Percentiles rank a stretch among this genome's conserved stretches.
These are phyloP conservation scores for Aspergillus conjunctus DNA, from an alignment of 495 filamentous ascomycete species.

Conservation along the genomic window DNA sequence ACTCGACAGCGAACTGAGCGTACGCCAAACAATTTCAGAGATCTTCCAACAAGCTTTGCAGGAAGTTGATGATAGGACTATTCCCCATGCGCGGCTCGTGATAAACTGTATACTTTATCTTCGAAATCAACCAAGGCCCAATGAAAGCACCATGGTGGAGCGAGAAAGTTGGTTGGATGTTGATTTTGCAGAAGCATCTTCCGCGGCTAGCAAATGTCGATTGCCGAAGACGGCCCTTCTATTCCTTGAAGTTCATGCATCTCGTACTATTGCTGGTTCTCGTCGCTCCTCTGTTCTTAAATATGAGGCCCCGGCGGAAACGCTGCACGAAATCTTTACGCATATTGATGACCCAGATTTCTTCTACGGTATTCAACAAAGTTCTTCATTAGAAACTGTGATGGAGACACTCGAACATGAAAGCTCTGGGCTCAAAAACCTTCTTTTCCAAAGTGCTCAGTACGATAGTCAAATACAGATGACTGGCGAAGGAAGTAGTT, in stretches of 20 bases:
- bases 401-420: slow-evolving; percentile 89
- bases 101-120: slow-evolving; percentile 86
- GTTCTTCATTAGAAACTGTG: slow-evolving; percentile 71
- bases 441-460: slow-evolving; percentile 89
- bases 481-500: slow-evolving; percentile 50
- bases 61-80: slow-evolving; percentile 35
- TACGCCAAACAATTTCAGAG: slow-evolving; percentile 46
- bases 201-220: slow-evolving; percentile 76
- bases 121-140: slow-evolving; percentile 72
- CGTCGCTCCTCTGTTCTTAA: slow-evolving; percentile 67
- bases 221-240: slow-evolving; percentile 86
- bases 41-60: slow-evolving; percentile 41
- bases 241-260: slow-evolving; percentile 72
- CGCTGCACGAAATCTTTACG: slow-evolving; percentile 79
- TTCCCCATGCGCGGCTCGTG: slow-evolving; percentile 60
- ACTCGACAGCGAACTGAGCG: slow-evolving; percentile 30
- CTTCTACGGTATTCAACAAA: slow-evolving; percentile 90
- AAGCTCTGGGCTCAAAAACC: slow-evolving; percentile 79
- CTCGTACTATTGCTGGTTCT: slow-evolving; percentile 56
- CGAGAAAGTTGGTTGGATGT: slow-evolving; percentile 84
- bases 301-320: slow-evolving; percentile 60
- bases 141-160: slow-evolving; percentile 75
- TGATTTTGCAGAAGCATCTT: slow-evolving; percentile 69
- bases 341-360: slow-evolving; percentile 94
- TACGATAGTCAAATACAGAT: slow-evolving; percentile 79